Base-by-base conservation (phyloP, 441 rosid species). In the Cnidoscolus chayamansa region DNA sequence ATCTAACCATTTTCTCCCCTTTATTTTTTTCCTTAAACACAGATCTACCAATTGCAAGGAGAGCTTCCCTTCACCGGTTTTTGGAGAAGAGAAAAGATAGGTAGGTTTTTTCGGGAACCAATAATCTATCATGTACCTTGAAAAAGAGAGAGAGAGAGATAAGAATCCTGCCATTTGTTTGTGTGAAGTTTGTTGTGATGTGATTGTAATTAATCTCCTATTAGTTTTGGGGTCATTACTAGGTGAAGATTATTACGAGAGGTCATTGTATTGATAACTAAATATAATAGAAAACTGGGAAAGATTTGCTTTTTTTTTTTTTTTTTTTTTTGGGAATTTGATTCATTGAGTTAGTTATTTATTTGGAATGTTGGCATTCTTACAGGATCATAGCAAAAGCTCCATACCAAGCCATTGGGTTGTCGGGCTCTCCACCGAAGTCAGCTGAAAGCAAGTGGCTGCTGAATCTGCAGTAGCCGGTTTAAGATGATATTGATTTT, bases 41-140 rank as follows among this genome's bases (percentile, higher is more conserved):
- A 93, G 98, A 86, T 77, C 83, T 93, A 2, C 98, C 98, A 3
- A 87, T 93, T 67, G 94, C 91, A n/a, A 84, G 97, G 86, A 84
- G 86, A 77, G 92, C 93, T 50, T 91, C 97, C 7, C 97, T 93
- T 59, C 98, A 91, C 76, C 79, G 94, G 65, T 93, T 91, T 85
- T 67, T 93, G 63, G 94, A 80, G 83, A 93, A 91, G 86, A 86
- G 98, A 70, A 91, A 93, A 77, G 91, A 93, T 68, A 86, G 94
- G 97, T 91, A 88, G 63, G 77, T 57, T 72, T 35, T 35, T 80
- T 43, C n/a, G 55, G 49, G 70, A n/a, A 5, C 55, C 2, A 40
- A 40, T 40, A 40, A 40, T 7, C 45, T 40, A 40, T 40, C 45
- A 40, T 40, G 45, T 40, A 40, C 7, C 40, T 35, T 35, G 58